phyloP scores from a whole-genome alignment of 148 eudicot species.

The Salicornia ramosissima region DNA sequence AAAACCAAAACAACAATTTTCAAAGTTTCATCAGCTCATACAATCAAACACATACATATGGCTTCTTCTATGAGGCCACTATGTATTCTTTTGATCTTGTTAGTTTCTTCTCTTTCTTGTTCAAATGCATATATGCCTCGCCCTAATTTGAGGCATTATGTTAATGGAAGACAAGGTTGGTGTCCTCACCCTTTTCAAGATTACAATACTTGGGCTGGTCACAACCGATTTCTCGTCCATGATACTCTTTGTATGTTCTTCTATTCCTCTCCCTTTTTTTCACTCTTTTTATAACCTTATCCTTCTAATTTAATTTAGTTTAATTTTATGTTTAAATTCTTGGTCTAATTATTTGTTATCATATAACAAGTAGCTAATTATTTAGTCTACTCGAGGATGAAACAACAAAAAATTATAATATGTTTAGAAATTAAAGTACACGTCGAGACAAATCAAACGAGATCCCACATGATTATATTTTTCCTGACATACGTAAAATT shows the following conservation, averaged over 20 bases:
- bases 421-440: too few relatives aligned
- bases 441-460: too few relatives aligned
- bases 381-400: neutral
- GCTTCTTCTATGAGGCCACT: conserved; percentile 22
- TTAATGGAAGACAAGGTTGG: conserved; percentile 76
- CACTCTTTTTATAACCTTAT: too few relatives aligned
- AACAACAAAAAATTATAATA: too few relatives aligned
- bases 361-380: too few relatives aligned
- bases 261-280: too few relatives aligned
- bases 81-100: neutral
- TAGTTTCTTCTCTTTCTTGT: neutral
- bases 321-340: too few relatives aligned
- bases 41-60: too few relatives aligned
- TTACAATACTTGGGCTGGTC: conserved; percentile 56
- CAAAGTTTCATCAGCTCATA: neutral
- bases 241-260: conserved; percentile 52
- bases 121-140: conserved; percentile 25
- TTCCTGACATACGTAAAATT: too few relatives aligned
- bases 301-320: too few relatives aligned
- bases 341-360: too few relatives aligned
- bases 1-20: neutral
- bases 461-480: too few relatives aligned
- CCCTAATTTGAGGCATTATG: conserved; percentile 26
- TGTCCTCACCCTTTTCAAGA: conserved; percentile 41
- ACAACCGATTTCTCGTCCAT: conserved; percentile 48